Evolutionary conservation across 257 asterid genomes (phyloP), one percentile per base, ranked within the genome.

Genomic region (Knoxia roxburghii): DNA sequence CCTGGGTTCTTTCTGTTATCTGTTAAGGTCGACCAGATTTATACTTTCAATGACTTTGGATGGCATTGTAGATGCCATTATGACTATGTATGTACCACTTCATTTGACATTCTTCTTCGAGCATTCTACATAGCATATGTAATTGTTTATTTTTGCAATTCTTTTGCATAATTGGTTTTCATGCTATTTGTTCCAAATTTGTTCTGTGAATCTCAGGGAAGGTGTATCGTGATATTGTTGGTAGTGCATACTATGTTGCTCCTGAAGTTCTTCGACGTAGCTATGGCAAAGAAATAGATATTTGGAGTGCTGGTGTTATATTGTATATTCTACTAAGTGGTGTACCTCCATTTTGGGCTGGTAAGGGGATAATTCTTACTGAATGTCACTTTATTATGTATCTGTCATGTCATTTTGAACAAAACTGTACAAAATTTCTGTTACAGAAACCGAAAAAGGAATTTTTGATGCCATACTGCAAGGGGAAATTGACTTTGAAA

Each of bases 311-410:
- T 43, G 97, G 97, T 64, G 95, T 90, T 60, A 90, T 90, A 69
- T 68, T 90, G 76, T 90, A 90, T 74, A 90, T 90, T 68, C 85
- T 90, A 26, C 85, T 90, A 54, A 84, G 97, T 65, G 97, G 97
- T 26, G 97, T 88, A 23, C 97, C 97, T 76, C 97, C 97, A 49
- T 90, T 90, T 80, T 90, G 97, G 97, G 97, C 94, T 68, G 97
- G 97, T 90, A 83, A 77, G 78, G 51, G 27, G 51, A 33, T 18
- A 32, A 46, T 24, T 64, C 72, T 77, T 66, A 15, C 39, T 40
- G 23, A 26, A 20, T 45, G 18, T 10, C 29, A 14, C 32, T 21
- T 54, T 46, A 33, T 37, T 20, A 12, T 60, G 9, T 24, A 29
- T 58, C 41, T 73, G 4, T 39, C 14, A 20, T 49, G 39, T 70